Evolutionary conservation across 2,329 filamentous ascomycete species (phyloP), one percentile per base, ranked within the genome.

Genomic region (Microcera coccophila): DNA sequence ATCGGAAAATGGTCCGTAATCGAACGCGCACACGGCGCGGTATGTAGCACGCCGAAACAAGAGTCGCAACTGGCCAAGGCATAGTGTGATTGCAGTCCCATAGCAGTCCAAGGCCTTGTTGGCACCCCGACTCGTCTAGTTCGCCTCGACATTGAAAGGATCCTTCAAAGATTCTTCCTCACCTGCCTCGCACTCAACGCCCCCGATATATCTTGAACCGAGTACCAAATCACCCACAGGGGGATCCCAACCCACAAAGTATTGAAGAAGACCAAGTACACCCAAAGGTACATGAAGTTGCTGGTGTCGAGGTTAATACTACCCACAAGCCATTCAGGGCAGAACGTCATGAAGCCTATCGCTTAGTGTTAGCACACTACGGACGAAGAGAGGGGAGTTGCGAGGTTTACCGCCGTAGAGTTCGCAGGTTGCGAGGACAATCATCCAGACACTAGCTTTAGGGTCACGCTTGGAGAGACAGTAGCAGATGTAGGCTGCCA

Each of bases 201-300:
- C 41, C 72, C 65, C 8, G 69, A 68, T 39, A 84, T 81, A 49
- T 84, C 78, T 16, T 58, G 52, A 31, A 72, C 71, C 2, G 75
- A 71, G 42, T 80, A 71, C 52, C 71, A 81, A 42, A 83, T 68
- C 16, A 75, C 70, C 61, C 80, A 85, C 2, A 77, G 42, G 1
- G 82, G 82, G 48, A 84, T 72, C 48, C 76, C 75, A 4, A 85
- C 81, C 82, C 82, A 85, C 4, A 84, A 66, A 54, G 73, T 75
- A 63, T 85, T 85, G 70, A 85, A 85, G 63, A 85, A 84, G 52
- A 82, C 69, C 14, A 85, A 66, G 53, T 84, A 85, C 12, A 84
- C 68, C 81, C 81, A 85, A 49, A 75, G 66, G 55, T 82, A 82
- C 79, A 85, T 82, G 54, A 78, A 83, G 64, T 84, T 85, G 65